Conservation (phyloP, 2,329 filamentous ascomycete species). For the Domatiomyces globalis region DNA sequence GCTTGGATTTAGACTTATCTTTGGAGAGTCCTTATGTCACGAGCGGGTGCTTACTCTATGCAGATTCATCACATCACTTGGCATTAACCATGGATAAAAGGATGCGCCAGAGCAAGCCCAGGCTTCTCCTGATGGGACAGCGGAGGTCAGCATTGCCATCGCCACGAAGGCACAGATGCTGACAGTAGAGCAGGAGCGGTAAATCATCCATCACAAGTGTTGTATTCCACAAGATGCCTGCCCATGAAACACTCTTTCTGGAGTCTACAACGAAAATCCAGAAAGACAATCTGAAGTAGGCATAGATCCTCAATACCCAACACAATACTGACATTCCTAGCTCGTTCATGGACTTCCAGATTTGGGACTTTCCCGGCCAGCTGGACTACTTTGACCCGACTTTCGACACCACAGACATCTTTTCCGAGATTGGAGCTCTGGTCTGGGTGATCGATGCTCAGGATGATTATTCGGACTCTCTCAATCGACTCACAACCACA, state of each 20-base stretch:
- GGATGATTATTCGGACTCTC: slow-evolving; percentile 90
- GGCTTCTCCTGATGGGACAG: slow-evolving; percentile 87
- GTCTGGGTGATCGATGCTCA: slow-evolving; percentile 99
- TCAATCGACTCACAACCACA: slow-evolving; percentile 71
- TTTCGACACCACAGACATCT: slow-evolving; percentile 74
- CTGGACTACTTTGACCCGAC: slow-evolving; percentile 80
- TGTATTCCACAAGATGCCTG: slow-evolving; percentile 96
- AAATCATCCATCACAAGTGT: slow-evolving; percentile 98
- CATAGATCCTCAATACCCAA: slow-evolving; percentile 11
- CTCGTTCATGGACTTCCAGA: slow-evolving; percentile 98
- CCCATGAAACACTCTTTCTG: slow-evolving; percentile 87
- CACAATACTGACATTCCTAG: slow-evolving; percentile 33
- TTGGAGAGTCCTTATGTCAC: not conserved
- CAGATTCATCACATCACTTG: not conserved
- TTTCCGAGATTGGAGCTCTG: slow-evolving; percentile 81
- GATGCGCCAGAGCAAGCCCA: slow-evolving; percentile 54
- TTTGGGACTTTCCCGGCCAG: slow-evolving; percentile 94
- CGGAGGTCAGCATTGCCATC: slow-evolving; percentile 51
- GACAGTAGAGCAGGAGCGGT: slow-evolving; percentile 53
- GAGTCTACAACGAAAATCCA: slow-evolving; percentile 91
- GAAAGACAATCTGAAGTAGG: slow-evolving; percentile 88
- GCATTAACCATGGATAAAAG: slow-evolving; percentile 22
- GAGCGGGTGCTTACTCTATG: not conserved
- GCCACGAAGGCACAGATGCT: not conserved
- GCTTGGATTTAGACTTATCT: not conserved